Percentiles rank a stretch among this genome's conserved stretches.
These are phyloP conservation scores for Aurinia saxatilis DNA, from an alignment of 345 rosid genomes.

Conservation along the genomic window DNA sequence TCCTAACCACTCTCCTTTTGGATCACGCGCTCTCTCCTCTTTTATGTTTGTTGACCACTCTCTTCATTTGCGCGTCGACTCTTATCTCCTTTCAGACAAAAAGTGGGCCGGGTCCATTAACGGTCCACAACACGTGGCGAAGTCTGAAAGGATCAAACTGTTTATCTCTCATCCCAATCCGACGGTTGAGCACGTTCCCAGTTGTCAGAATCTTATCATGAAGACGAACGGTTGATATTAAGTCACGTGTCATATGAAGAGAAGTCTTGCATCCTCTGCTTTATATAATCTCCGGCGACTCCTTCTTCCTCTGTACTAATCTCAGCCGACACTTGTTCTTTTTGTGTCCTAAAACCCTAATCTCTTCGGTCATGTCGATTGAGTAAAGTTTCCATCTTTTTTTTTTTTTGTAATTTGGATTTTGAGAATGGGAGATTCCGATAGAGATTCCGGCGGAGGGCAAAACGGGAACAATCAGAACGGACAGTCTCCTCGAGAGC, in stretches of 20 bases:
- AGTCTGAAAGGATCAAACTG: background rate
- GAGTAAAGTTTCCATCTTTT: slow-evolving; percentile 20
- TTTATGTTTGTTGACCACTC: background rate
- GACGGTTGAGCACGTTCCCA: slow-evolving; percentile 23
- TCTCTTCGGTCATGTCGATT: slow-evolving; percentile 11
- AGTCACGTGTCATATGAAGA: slow-evolving; percentile 22
- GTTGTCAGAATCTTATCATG: slow-evolving; percentile 31
- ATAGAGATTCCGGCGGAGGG: slow-evolving; percentile 57
- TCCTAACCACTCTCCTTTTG: background rate
- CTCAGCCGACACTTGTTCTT: slow-evolving; percentile 17
- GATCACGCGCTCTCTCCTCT: background rate
- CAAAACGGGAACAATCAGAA: slow-evolving; percentile 31
- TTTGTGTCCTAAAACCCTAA: slow-evolving; percentile 33
- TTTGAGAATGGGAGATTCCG: slow-evolving; percentile 55
- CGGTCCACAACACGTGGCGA: slow-evolving; percentile 35
- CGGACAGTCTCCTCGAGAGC: slow-evolving; percentile 45
- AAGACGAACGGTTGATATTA: slow-evolving; percentile 16
- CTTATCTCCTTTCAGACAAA: background rate
- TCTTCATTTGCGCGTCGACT: background rate
- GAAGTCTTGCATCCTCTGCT: slow-evolving; percentile 20
- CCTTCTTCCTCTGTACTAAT: slow-evolving; percentile 20
- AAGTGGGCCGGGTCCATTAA: slow-evolving; percentile 23
- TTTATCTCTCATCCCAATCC: slow-evolving; percentile 27
- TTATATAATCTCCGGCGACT: slow-evolving; percentile 29
- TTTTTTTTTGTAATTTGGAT: background rate